Evolutionary conservation across 805 yeast species (phyloP), one percentile per base, ranked within the genome.

Genomic region (Saccharomyces cerevisiae): DNA sequence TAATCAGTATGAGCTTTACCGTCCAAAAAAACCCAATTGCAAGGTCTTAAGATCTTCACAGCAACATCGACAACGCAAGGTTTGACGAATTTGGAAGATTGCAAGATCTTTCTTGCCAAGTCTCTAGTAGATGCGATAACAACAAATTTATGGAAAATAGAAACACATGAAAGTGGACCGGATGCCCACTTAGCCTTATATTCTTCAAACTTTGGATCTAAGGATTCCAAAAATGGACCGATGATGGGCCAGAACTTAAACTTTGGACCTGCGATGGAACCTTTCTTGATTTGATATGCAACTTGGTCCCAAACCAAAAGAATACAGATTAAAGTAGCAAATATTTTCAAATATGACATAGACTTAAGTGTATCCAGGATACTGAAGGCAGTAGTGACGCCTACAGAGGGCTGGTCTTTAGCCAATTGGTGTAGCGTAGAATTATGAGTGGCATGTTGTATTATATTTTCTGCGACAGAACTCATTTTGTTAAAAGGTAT

Each of bases 61-160:
- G 99, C 99, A 53, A 90, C 98, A 69, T 94, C 99, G 59, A 94
- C 99, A 57, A 94, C 96, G 75, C 99, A 94, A 5, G 99, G 99
- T 72, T 90, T 90, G 57, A 90, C 97, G 67, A 79, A 94, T 49
- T 82, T 79, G 43, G 97, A 96, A 21, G 96, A 83, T 66, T 82
- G 84, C 64, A 92, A 78, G 57, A 90, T 82, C 65, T 91, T 91
- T 70, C 97, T 82, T 30, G 96, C 87, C 57, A 91, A 76, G 62
- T 90, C 97, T 67, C 96, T 83, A 28, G 84, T 78, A 11, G 94
- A 84, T 6, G 96, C 97, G 71, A 92, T 89, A 51, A 94, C 95
- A 46, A 94, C 99, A 67, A 92, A 92, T 75, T 94, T 94, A 77
- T 94, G 99, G 79, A 94, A 94, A 57, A 94, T 94, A 2, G 97